A percentile compares a stretch with the other conserved stretches of the same genome.
phyloP scores from a whole-genome alignment of 768 basidiomycete species.

The Kwoniella heveanensis region DNA sequence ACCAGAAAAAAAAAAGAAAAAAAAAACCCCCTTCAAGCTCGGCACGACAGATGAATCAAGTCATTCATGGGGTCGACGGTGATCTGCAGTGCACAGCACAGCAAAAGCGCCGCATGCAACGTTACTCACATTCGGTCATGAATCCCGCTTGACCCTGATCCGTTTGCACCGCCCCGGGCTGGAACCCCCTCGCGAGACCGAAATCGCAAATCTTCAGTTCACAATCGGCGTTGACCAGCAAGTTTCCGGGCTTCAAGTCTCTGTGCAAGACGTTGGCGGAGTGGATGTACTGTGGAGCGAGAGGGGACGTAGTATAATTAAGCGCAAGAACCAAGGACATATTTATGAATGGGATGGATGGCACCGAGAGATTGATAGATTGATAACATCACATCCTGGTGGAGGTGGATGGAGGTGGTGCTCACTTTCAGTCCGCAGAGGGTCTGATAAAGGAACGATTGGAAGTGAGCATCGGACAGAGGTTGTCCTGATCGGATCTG shows the following conservation, averaged over 20 bases:
- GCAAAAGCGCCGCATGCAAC: too few species aligned
- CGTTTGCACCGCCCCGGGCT: conserved; percentile 69
- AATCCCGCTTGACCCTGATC: conserved; percentile 66
- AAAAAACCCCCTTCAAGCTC: too few species aligned
- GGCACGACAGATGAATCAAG: too few species aligned
- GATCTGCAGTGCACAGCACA: too few species aligned
- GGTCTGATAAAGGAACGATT: conserved; percentile 95
- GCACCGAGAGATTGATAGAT: background rate
- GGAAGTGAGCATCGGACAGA: conserved; percentile 60
- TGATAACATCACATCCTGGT: too few species aligned
- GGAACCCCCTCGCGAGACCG: conserved; percentile 91
- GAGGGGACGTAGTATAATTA: background rate
- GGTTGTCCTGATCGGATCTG: conserved; percentile 60
- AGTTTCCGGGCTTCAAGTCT: conserved; percentile 88
- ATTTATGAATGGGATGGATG: too few species aligned
- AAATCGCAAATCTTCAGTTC: conserved; percentile 84
- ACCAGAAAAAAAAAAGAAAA: too few species aligned
- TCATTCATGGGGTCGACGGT: too few species aligned
- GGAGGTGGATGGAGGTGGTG: conserved; percentile 55
- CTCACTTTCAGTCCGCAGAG: conserved; percentile 88
- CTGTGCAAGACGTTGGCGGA: conserved; percentile 97
- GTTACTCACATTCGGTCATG: conserved; percentile 95
- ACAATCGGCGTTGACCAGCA: conserved; percentile 96
- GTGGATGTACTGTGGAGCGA: conserved; percentile 70
- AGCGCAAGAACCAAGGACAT: too few species aligned